A percentile compares a stretch with the other conserved stretches of the same genome.
Evolutionary conservation across 1,284 basidiomycete genomes (phyloP).

Genomic region (Ceratobasidium sp.): DNA sequence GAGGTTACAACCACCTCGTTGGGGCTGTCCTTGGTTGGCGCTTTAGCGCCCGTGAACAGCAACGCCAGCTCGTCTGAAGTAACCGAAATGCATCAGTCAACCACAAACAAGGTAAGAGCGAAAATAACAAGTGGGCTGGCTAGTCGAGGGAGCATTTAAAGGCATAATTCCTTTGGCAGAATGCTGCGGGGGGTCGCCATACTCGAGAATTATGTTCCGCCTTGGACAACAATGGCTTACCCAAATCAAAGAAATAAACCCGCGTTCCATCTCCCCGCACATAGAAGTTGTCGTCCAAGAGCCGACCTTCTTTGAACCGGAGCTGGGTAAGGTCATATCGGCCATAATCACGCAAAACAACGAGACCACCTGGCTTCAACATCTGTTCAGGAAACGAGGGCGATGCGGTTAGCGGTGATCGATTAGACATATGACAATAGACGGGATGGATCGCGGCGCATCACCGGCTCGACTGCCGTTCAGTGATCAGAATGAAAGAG

Average conservation of each 20-base stretch:
- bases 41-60: constrained; percentile 70
- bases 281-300: constrained; percentile 93
- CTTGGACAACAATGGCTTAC: constrained; percentile 54
- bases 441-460: background rate
- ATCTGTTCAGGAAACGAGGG: constrained; percentile 59
- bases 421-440: background rate
- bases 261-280: constrained; percentile 95
- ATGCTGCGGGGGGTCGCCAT: too few relatives aligned
- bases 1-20: constrained; percentile 1
- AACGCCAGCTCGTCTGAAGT: constrained; percentile 76
- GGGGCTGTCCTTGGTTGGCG: constrained; percentile 14
- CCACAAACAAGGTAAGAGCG: background rate
- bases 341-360: constrained; percentile 93
- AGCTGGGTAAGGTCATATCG: constrained; percentile 93
- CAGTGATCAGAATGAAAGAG: background rate
- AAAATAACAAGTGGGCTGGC: background rate
- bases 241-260: constrained; percentile 92
- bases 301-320: constrained; percentile 85
- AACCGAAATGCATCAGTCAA: constrained; percentile 5
- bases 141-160: background rate
- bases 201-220: too few relatives aligned
- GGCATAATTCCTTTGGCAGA: too few relatives aligned
- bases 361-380: constrained; percentile 85
- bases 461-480: background rate
- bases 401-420: background rate